Evolutionary conservation across 179 eudicot species (phyloP).

Genomic region (Amaranthus tricolor): DNA sequence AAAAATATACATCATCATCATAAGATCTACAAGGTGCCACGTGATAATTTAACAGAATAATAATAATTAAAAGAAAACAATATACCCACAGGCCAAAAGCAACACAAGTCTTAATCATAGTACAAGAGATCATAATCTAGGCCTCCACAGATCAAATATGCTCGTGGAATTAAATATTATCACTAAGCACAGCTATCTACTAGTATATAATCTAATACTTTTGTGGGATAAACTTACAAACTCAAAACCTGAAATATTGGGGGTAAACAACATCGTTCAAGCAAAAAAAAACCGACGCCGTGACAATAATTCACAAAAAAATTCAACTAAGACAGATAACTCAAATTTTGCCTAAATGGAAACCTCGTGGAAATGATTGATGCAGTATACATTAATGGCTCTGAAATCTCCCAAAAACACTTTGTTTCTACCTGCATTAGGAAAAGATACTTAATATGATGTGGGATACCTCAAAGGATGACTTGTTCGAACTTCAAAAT

Average conservation of each 20-base stretch:
- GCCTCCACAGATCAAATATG: background rate
- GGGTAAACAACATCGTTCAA: background rate
- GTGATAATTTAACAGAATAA: too few relatives aligned
- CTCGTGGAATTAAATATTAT: conserved; percentile 1
- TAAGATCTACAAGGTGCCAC: too few relatives aligned
- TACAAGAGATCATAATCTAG: conserved; percentile 17
- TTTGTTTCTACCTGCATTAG: conserved; percentile 1
- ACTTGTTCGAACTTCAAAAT: background rate
- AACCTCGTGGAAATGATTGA: background rate
- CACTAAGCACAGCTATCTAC: conserved; percentile 5
- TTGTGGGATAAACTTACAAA: conserved; percentile 8
- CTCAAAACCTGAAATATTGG: conserved; percentile 1
- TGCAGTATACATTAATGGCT: conserved; percentile 7
- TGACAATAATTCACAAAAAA: conserved; percentile 2
- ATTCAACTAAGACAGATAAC: background rate
- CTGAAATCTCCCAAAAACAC: conserved; percentile 1
- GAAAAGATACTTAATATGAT: too few relatives aligned
- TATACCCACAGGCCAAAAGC: background rate
- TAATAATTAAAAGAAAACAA: background rate
- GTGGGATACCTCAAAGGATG: background rate
- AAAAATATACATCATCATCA: too few relatives aligned
- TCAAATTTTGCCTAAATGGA: background rate
- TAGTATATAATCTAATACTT: conserved; percentile 7
- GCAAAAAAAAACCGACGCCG: background rate
- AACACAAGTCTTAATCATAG: background rate